Evolutionary conservation across 176 grass and related monocot genomes (phyloP).

Genomic region (Paspalum vaginatum): DNA sequence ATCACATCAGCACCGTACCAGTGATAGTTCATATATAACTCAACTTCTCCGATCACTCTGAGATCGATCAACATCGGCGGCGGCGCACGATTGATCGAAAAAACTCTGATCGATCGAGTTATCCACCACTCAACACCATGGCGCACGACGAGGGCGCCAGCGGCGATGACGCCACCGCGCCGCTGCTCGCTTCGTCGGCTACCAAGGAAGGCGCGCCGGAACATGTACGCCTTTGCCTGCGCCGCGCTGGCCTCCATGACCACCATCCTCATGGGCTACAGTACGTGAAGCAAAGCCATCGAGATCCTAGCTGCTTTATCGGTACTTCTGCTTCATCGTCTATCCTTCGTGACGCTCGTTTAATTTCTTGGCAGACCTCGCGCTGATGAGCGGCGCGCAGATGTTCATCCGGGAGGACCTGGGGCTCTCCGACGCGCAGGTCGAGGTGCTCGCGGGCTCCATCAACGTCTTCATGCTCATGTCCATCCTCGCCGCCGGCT

Average conservation of each 20-base stretch:
- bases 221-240: conserved; percentile 36
- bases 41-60: no score
- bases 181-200: background rate
- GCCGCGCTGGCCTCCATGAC: conserved; percentile 48
- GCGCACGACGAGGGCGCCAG: background rate
- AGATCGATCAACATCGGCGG: no score
- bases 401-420: conserved; percentile 62
- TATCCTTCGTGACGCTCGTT: no score
- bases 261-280: conserved; percentile 51
- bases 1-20: no score
- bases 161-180: background rate
- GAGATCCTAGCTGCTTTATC: no score
- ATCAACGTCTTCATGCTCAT: conserved; percentile 45
- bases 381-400: conserved; percentile 60
- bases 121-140: no score
- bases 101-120: no score
- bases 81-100: no score
- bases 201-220: background rate
- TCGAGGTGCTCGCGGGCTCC: conserved; percentile 49
- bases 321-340: no score
- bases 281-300: conserved; percentile 13
- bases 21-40: no score
- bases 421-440: conserved; percentile 30
- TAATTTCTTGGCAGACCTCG: conserved; percentile 24
- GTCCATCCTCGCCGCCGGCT: conserved; percentile 46